Conservation (phyloP, 140 eudicot genomes). For the Flaveria floridana region DNA sequence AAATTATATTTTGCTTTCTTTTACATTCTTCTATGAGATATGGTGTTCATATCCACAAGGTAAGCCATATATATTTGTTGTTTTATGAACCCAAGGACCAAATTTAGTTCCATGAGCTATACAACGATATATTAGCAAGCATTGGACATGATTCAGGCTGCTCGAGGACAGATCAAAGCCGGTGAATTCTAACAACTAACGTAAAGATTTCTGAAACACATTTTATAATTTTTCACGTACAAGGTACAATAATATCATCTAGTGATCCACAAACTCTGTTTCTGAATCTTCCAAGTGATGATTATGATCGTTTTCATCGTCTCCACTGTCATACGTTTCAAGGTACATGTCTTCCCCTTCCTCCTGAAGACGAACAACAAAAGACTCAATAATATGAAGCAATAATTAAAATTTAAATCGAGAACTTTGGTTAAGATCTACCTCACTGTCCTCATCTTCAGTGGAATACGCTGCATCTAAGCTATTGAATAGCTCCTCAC, state of each 20-base stretch:
- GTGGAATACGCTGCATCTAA: constrained; percentile 67
- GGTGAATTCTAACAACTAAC: background rate
- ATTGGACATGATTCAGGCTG: no score
- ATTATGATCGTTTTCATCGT: constrained; percentile 37
- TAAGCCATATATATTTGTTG: no score
- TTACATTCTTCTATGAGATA: no score
- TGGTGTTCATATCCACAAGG: no score
- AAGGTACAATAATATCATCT: background rate
- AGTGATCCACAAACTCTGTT: constrained; percentile 42
- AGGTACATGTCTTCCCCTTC: constrained; percentile 58
- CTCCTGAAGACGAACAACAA: constrained; percentile 31
- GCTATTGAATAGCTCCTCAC: constrained; percentile 51
- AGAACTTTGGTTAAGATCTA: background rate
- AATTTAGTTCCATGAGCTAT: no score
- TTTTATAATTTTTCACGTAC: background rate
- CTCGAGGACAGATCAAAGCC: no score
- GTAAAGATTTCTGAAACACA: background rate
- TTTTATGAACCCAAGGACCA: no score
- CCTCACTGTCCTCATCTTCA: constrained; percentile 89
- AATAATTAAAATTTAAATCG: background rate
- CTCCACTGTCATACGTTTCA: constrained; percentile 45
- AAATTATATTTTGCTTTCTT: no score
- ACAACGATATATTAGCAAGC: no score
- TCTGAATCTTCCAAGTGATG: constrained; percentile 27
- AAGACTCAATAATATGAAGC: background rate